These are phyloP conservation scores for Prototheca wickerhamii DNA, from an alignment of 163 green algal genomes.

Conservation along the genomic window DNA sequence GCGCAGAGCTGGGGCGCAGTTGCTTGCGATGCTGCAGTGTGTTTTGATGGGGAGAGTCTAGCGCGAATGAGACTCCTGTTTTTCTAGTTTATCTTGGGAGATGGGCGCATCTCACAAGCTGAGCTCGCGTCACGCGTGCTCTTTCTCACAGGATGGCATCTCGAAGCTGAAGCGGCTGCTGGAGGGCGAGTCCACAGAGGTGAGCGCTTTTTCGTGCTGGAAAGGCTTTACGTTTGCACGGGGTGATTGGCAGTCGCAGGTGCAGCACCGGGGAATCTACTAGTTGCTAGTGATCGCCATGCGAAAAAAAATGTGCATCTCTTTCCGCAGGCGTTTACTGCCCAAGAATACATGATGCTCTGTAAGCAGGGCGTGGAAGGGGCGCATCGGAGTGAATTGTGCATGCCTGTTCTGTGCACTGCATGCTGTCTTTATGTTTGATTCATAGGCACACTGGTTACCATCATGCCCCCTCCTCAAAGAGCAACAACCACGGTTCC, in stretches of 20 bases:
- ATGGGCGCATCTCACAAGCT: no score
- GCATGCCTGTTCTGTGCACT: background rate
- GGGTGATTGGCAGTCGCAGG: background rate
- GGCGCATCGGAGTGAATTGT: background rate
- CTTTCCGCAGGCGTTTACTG: constrained; percentile 61
- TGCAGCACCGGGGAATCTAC: background rate
- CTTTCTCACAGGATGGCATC: constrained; percentile 71
- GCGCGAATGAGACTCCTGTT: background rate
- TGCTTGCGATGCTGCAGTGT: no score
- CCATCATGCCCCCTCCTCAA: background rate
- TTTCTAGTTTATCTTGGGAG: background rate
- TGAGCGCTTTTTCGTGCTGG: constrained; percentile 8
- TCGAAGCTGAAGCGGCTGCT: constrained; percentile 87
- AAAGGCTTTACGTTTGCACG: background rate
- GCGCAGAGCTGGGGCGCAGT: no score
- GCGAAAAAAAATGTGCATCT: background rate
- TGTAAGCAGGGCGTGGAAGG: constrained; percentile 69
- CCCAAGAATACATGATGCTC: constrained; percentile 93
- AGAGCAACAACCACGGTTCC: no score
- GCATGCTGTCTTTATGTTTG: background rate
- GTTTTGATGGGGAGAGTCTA: background rate
- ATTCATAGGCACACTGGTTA: background rate
- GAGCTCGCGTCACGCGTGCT: background rate
- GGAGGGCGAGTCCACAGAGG: constrained; percentile 68
- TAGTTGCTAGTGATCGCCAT: background rate